These are phyloP conservation scores for Ogataea degrootiae DNA, from an alignment of 805 yeast species.

Conservation along the genomic window DNA sequence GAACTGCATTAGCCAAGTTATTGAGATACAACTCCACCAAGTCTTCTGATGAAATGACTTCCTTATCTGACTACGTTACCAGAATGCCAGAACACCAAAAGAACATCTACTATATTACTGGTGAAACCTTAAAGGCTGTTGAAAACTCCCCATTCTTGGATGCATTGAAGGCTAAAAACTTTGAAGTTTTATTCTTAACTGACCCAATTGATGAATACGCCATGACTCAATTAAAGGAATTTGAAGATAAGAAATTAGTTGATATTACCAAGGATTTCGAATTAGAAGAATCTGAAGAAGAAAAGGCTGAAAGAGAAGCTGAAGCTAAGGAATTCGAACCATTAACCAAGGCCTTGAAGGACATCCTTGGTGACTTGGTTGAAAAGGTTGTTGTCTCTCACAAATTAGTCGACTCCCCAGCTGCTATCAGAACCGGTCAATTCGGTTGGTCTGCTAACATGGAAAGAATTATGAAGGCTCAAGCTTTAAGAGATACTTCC, in stretches of 20 bases:
- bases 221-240: slow-evolving; percentile 98
- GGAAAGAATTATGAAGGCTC: slow-evolving; percentile 99
- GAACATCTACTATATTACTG: slow-evolving; percentile 98
- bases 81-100: slow-evolving; percentile 99
- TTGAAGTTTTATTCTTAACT: slow-evolving; percentile 94
- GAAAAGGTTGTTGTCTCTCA: slow-evolving; percentile 99
- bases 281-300: slow-evolving; percentile 97
- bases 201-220: slow-evolving; percentile 99
- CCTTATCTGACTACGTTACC: slow-evolving; percentile 94
- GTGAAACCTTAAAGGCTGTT: slow-evolving; percentile 96
- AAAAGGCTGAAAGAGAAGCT: slow-evolving; percentile 89
- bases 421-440: slow-evolving; percentile 99
- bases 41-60: slow-evolving; percentile 89
- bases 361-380: slow-evolving; percentile 95
- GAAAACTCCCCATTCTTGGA: slow-evolving; percentile 99
- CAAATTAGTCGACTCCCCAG: slow-evolving; percentile 97
- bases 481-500: slow-evolving; percentile 96
- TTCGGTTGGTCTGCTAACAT: slow-evolving; percentile 99
- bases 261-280: slow-evolving; percentile 99
- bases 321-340: slow-evolving; percentile 90
- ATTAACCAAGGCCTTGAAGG: slow-evolving; percentile 93
- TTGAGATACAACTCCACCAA: slow-evolving; percentile 97
- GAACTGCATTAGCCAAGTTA: slow-evolving; percentile 90
- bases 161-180: slow-evolving; percentile 96
- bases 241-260: slow-evolving; percentile 97